Conservation (phyloP, 441 rosid genomes). For the Erodium trifolium region DNA sequence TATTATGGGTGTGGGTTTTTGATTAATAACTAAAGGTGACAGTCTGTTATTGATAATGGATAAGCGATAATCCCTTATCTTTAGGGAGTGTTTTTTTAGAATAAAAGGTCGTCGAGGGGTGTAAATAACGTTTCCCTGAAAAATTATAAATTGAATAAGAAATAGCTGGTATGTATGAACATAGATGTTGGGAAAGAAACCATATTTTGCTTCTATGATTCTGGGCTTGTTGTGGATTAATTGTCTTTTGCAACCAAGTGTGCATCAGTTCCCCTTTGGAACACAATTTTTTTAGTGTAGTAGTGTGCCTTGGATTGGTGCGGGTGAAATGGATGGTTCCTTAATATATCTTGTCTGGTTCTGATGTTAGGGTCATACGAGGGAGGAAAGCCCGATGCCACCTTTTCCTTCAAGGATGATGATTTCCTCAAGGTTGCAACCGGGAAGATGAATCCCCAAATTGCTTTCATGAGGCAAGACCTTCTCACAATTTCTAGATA, state of each 20-base stretch:
- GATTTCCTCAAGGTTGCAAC: constrained; percentile 82
- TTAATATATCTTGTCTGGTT: background rate
- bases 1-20: no score
- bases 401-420: constrained; percentile 74
- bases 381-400: constrained; percentile 87
- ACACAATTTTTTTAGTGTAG: background rate
- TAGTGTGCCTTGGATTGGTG: background rate
- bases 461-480: constrained; percentile 52
- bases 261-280: background rate
- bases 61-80: no score
- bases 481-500: no score
- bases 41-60: no score
- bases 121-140: no score
- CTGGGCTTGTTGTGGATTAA: background rate
- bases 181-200: no score
- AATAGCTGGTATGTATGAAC: no score
- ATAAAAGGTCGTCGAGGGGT: no score
- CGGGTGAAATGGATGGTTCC: background rate
- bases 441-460: constrained; percentile 87
- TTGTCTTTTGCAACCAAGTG: background rate
- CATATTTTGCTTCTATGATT: background rate
- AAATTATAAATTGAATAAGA: no score
- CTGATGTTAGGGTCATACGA: constrained; percentile 51
- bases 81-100: no score
- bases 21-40: no score